A percentile compares a stretch with the other conserved stretches of the same genome.
Conservation (phyloP, 2,329 filamentous ascomycete species). For the Colletotrichum falcatum region DNA sequence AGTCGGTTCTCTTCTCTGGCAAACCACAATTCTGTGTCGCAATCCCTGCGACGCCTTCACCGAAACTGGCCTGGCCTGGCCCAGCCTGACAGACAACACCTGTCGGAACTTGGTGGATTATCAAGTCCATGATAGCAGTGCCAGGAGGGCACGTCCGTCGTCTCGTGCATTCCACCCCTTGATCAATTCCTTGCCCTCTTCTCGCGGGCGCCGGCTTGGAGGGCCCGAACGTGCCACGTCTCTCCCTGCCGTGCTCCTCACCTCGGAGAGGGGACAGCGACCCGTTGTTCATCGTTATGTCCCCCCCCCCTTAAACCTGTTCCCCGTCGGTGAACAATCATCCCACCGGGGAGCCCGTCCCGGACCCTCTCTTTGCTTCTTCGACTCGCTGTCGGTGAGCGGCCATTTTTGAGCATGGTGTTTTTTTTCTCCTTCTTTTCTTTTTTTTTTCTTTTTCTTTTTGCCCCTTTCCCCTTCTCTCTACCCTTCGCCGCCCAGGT, state of each 20-base stretch:
- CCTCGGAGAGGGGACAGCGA: constrained; percentile 31
- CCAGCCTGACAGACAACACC: constrained; percentile 25
- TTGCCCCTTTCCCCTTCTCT: background rate
- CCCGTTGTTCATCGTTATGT: constrained; percentile 31
- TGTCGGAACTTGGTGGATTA: background rate
- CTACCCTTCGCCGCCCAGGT: constrained; percentile 1
- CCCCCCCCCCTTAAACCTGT: constrained; percentile 1
- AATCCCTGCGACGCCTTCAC: constrained; percentile 35
- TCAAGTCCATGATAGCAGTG: constrained; percentile 18
- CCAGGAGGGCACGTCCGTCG: constrained; percentile 18
- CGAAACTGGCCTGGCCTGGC: constrained; percentile 13
- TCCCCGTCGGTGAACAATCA: constrained; percentile 17
- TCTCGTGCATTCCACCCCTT: constrained; percentile 36
- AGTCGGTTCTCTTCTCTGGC: background rate
- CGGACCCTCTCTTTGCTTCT: constrained; percentile 7
- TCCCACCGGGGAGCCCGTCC: constrained; percentile 5
- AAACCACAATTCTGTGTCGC: constrained; percentile 16
- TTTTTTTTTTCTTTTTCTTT: background rate
- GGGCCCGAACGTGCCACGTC: constrained; percentile 17
- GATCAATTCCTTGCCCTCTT: constrained; percentile 17
- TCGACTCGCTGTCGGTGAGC: background rate
- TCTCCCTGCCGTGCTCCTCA: constrained; percentile 39
- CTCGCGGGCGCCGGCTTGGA: constrained; percentile 25
- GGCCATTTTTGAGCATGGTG: background rate
- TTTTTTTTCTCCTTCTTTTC: background rate